Conservation (phyloP, 2,329 filamentous ascomycete species). For the Trichoderma simmonsii region DNA sequence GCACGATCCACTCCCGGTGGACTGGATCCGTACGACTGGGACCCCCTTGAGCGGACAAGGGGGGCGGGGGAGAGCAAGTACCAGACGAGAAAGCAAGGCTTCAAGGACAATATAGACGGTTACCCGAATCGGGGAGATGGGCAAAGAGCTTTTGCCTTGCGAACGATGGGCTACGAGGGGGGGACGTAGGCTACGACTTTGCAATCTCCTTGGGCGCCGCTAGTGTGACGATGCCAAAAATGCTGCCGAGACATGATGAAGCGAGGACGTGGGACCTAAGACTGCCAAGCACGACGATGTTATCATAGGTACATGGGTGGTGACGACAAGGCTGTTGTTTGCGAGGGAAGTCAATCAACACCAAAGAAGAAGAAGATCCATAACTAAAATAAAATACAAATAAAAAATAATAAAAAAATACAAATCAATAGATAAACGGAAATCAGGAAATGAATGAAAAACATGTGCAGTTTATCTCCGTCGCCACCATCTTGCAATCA, state of each 20-base stretch:
- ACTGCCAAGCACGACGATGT: neutral
- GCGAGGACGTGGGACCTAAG: neutral
- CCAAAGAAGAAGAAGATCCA: neutral
- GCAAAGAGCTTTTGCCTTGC: neutral
- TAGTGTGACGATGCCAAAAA: neutral
- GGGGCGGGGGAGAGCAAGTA: neutral
- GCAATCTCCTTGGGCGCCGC: neutral
- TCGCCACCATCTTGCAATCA: neutral
- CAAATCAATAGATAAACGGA: neutral
- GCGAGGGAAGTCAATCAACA: neutral
- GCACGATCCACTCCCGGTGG: conserved; percentile 14
- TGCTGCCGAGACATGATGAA: neutral
- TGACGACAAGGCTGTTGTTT: neutral
- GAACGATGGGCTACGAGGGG: neutral
- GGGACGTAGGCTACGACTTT: neutral
- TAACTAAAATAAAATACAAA: neutral
- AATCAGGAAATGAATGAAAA: neutral
- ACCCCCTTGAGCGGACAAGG: neutral
- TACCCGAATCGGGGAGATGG: neutral
- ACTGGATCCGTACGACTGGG: conserved; percentile 12
- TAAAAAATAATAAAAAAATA: neutral
- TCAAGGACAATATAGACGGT: neutral
- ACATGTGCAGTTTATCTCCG: neutral
- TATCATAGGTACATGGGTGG: neutral
- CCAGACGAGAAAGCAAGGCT: neutral